Base-by-base conservation (phyloP, 2,329 filamentous ascomycete genomes). In the Aureobasidium melanogenum region DNA sequence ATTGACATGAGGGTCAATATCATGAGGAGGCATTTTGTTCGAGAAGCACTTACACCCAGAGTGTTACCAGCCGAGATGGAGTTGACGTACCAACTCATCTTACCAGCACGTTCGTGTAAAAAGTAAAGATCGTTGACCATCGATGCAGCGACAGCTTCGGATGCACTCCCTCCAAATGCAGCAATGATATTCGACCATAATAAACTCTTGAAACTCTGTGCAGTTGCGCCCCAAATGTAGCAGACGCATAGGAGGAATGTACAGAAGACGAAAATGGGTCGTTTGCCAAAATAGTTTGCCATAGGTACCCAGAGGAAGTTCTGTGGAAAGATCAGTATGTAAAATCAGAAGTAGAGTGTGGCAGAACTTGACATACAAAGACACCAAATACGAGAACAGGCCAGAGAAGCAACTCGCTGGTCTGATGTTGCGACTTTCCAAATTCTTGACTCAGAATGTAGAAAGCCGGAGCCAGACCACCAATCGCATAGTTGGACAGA, bases 221-320 rank as follows among this genome's bases (percentile, higher is more conserved):
- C 75, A 17, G 71, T 48, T 1, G 77, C 77, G 44, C 77, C 76
- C 79, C 78, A 81, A 12, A 81, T 74, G 52, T 75, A 79, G 47
- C 72, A 74, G 7, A 71, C 66, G 34, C 74, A 74, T 36, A 79
- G 77, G n/a, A 82, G 69, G 14, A 77, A 65, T 4, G 72, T 73
- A 4, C 74, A 73, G 51, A 77, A 65, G 38, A 80, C 74, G 62
- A 80, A 80, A 2, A 79, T 70, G 0, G 78, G 77, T 5, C 79
- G 69, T 64, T 80, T 76, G 12, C 79, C 79, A 60, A 79, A 76
- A 61, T 75, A 77, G 26, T 75, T 77, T 57, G 76, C 74, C 10
- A 80, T 64, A 15, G 79, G 79, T 5, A 80, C 77, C 78, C 77
- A 80, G 66, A 80, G 72, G 70, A 81, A 81, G 65, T 81, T 82